Conservation (phyloP, 441 rosid genomes). For the Viola pubescens region DNA sequence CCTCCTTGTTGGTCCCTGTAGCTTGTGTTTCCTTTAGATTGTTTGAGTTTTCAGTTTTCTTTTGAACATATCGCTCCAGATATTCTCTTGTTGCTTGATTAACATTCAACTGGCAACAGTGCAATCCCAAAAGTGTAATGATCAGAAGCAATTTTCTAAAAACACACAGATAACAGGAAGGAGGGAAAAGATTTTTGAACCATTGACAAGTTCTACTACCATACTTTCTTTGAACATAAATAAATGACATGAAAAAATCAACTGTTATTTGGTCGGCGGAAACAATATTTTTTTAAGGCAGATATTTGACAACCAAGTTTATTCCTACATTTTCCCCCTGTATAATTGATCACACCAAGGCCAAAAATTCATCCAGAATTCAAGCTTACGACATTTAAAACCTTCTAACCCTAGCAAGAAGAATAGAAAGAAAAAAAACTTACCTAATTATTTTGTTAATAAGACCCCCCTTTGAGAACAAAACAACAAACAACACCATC, state of each 20-base stretch:
- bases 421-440: background rate
- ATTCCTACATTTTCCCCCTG: background rate
- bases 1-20: conserved; percentile 39
- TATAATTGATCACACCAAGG: background rate
- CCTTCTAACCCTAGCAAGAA: background rate
- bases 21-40: conserved; percentile 49
- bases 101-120: conserved; percentile 61
- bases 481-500: no score
- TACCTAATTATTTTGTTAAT: background rate
- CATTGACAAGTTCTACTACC: background rate
- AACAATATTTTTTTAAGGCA: no score
- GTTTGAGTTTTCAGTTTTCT: conserved; percentile 64
- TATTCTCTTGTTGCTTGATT: conserved; percentile 87
- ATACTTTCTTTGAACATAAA: no score
- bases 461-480: no score
- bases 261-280: no score
- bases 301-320: conserved; percentile 1
- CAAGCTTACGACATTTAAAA: background rate
- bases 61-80: conserved; percentile 71
- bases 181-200: background rate
- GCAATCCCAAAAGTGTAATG: conserved; percentile 10
- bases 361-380: no score
- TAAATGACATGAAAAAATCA: no score
- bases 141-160: background rate
- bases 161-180: background rate